phyloP scores from a whole-genome alignment of 2,329 filamentous ascomycete genomes.

The Fonsecaea pedrosoi region DNA sequence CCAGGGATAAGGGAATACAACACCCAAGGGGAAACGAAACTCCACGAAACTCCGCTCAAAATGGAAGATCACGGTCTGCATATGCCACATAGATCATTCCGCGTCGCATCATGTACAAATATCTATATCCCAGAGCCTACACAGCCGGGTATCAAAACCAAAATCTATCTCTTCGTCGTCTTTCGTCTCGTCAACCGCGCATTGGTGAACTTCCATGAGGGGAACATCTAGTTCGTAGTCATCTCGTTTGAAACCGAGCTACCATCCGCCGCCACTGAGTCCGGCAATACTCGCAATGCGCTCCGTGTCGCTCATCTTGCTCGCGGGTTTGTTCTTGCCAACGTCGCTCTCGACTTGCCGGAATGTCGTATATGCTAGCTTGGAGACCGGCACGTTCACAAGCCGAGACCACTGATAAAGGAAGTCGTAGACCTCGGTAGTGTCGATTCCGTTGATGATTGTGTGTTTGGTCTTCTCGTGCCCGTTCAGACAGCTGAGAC shows the following conservation, averaged over 20 bases:
- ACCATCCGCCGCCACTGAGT: constrained; percentile 95
- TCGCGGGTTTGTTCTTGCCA: constrained; percentile 67
- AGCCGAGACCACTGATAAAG: constrained; percentile 77
- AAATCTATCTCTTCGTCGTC: neutral
- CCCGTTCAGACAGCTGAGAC: constrained; percentile 42
- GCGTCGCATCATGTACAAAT: neutral
- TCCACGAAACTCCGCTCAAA: neutral
- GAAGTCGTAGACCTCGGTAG: constrained; percentile 67
- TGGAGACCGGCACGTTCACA: constrained; percentile 73
- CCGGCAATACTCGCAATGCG: constrained; percentile 86
- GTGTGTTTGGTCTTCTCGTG: constrained; percentile 44
- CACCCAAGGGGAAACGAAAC: neutral
- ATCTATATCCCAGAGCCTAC: neutral
- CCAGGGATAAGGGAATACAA: neutral
- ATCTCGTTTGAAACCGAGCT: neutral
- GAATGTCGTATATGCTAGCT: constrained; percentile 83
- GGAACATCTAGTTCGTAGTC: neutral
- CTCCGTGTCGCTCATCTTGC: constrained; percentile 70
- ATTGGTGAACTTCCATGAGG: neutral
- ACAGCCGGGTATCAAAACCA: neutral
- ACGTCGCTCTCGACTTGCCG: constrained; percentile 94
- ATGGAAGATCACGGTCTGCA: neutral
- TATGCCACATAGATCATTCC: neutral
- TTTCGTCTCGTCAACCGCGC: neutral
- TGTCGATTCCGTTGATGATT: constrained; percentile 68